A percentile compares a stretch with the other conserved stretches of the same genome.
Conservation (phyloP, 164 flowering plant genomes). For the Chimonanthus salicifolius region DNA sequence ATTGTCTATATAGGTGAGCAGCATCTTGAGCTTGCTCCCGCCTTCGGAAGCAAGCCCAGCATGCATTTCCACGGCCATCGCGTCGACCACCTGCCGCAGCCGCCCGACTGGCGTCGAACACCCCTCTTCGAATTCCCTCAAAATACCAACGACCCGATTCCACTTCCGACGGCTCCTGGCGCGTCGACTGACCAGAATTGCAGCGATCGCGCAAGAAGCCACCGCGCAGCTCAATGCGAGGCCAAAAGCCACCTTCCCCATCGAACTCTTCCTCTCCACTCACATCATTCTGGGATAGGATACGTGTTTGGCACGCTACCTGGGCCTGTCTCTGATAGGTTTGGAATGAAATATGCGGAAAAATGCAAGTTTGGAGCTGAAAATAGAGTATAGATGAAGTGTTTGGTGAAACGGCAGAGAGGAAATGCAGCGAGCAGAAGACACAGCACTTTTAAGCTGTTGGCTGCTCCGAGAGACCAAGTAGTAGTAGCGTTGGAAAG, state of each 20-base stretch:
- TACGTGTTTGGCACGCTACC: neutral
- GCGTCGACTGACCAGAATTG: slow-evolving; percentile 56
- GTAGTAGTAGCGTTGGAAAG: slow-evolving; percentile 34
- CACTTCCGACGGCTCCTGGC: slow-evolving; percentile 63
- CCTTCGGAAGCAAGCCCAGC: slow-evolving; percentile 98
- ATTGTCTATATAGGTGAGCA: slow-evolving; percentile 66
- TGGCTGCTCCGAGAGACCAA: neutral
- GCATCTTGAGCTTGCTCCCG: slow-evolving; percentile 87
- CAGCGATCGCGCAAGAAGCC: slow-evolving; percentile 69
- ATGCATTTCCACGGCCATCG: slow-evolving; percentile 98
- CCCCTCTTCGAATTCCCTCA: slow-evolving; percentile 65
- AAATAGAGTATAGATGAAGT: slow-evolving; percentile 10
- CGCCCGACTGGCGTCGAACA: slow-evolving; percentile 58
- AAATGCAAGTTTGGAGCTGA: slow-evolving; percentile 2
- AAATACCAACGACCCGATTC: slow-evolving; percentile 53
- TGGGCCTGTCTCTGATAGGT: too few relatives aligned
- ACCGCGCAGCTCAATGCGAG: slow-evolving; percentile 60
- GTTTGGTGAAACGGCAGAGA: slow-evolving; percentile 24
- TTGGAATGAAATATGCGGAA: neutral
- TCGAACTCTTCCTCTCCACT: slow-evolving; percentile 18
- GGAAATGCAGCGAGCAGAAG: slow-evolving; percentile 11
- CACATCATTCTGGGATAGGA: slow-evolving; percentile 11
- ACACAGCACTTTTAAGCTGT: slow-evolving; percentile 7
- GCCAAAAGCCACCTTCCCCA: slow-evolving; percentile 66
- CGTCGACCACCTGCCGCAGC: slow-evolving; percentile 72